Evolutionary conservation across 2,329 filamentous ascomycete species (phyloP).

Genomic region (Diaporthe australafricana): DNA sequence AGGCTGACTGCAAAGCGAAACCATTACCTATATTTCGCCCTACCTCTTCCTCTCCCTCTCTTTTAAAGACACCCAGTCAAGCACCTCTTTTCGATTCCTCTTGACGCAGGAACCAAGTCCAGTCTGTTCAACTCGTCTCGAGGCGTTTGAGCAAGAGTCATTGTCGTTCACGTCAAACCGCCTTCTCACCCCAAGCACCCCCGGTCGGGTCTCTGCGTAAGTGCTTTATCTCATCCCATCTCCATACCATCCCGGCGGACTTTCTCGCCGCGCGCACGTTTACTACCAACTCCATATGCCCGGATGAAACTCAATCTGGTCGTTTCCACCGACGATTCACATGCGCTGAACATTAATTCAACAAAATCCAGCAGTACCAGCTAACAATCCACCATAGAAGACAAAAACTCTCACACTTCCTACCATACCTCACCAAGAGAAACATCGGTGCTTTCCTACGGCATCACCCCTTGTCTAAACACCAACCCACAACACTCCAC

Average conservation of each 20-base stretch:
- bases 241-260: slow-evolving; percentile 4
- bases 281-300: background rate
- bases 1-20: background rate
- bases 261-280: background rate
- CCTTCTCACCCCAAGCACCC: slow-evolving; percentile 1
- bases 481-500: background rate
- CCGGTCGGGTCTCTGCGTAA: slow-evolving; percentile 9
- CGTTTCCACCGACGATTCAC: slow-evolving; percentile 4
- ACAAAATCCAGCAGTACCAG: background rate
- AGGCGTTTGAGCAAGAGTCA: slow-evolving; percentile 22
- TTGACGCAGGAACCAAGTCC: background rate
- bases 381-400: slow-evolving; percentile 3
- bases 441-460: background rate
- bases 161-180: slow-evolving; percentile 24
- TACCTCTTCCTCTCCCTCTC: background rate
- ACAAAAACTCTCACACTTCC: background rate
- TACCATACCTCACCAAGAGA: background rate
- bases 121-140: background rate
- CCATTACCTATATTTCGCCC: background rate
- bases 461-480: background rate
- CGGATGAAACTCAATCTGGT: background rate
- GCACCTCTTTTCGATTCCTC: background rate
- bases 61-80: background rate
- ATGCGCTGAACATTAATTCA: background rate
- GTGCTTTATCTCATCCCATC: background rate